A percentile compares a stretch with the other conserved stretches of the same genome.
phyloP scores from a whole-genome alignment of 257 asterid genomes.

The Euphrasia confusa region DNA sequence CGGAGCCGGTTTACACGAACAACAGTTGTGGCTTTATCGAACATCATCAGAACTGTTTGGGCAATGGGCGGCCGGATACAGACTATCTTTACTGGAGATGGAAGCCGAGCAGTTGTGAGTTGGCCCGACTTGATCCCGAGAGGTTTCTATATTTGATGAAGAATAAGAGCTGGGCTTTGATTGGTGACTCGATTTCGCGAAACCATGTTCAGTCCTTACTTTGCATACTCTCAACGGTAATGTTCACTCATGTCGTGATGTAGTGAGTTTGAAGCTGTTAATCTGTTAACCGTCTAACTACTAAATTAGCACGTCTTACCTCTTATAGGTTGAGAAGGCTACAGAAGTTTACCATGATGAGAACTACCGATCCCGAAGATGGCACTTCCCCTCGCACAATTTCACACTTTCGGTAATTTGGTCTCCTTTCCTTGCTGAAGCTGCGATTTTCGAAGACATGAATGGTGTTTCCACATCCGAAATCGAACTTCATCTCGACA shows the following conservation, averaged over 20 bases:
- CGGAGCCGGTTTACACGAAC: conserved; percentile 63
- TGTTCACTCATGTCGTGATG: not conserved
- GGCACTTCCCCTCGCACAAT: conserved; percentile 68
- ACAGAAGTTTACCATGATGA: conserved; percentile 64
- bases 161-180: conserved; percentile 57
- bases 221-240: conserved; percentile 73
- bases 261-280: not conserved
- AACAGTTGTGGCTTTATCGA: conserved; percentile 56
- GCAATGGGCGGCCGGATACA: conserved; percentile 64
- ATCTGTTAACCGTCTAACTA: not conserved
- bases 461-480: conserved; percentile 62
- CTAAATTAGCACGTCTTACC: not conserved
- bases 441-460: conserved; percentile 51
- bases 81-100: conserved; percentile 79
- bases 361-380: conserved; percentile 44
- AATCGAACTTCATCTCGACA: conserved; percentile 73
- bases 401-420: conserved; percentile 56
- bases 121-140: conserved; percentile 50
- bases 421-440: conserved; percentile 80
- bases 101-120: conserved; percentile 66
- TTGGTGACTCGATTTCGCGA: conserved; percentile 82
- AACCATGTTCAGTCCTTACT: conserved; percentile 77
- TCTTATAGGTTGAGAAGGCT: conserved; percentile 51
- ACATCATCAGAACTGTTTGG: conserved; percentile 65
- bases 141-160: conserved; percentile 66